Base-by-base conservation (phyloP, 139 green algal species). In the Nannochloris sp. region DNA sequence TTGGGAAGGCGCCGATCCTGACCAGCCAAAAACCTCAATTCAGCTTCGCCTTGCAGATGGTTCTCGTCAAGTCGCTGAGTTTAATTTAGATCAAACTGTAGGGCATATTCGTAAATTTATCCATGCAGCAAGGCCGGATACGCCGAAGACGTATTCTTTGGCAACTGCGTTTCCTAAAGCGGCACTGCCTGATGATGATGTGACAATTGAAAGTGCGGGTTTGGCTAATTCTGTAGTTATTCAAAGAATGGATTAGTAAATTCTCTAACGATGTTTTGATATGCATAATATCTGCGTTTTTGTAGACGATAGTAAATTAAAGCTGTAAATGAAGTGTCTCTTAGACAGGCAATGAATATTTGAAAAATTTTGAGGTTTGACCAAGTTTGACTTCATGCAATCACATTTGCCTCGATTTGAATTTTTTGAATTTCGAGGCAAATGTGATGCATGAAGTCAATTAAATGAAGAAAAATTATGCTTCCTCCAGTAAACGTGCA, bases 11-110 rank as follows among this genome's bases (percentile, higher is more conserved):
- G 69, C 87, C 9, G 77, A 96, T 39, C 81, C 88, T 46, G 64
- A 39, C 2, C 47, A 78, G 72, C 89, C 89, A 23, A 81, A 70
- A 34, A 96, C 90, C 1, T 90, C 80, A 7, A 71, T 96, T 31
- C 89, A 96, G 83, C 68, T 96, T n/a, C 70, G 89, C 0, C 71
- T 96, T 66, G 70, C 73, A 7, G 89, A 96, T 61, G 89, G 90
- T 37, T 82, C 69, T 1, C 73, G 90, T 37, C 78, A 91, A 78
- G 83, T 87, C 27, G 89, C 87, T 0, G 69, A 85, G 44, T 95
- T 96, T 78, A 96, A 96, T 68, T 67, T 83, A 37, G 77, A 35
- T 0, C 87, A 95, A 61, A 89, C 79, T 2, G 72, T 96, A 9
- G 74, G 61, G 3, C 83, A 96, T 73, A 89, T 96, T 38, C 72